These are phyloP conservation scores for Yamadazyma taylorii DNA, from an alignment of 1,139 yeast genomes.

Conservation along the genomic window DNA sequence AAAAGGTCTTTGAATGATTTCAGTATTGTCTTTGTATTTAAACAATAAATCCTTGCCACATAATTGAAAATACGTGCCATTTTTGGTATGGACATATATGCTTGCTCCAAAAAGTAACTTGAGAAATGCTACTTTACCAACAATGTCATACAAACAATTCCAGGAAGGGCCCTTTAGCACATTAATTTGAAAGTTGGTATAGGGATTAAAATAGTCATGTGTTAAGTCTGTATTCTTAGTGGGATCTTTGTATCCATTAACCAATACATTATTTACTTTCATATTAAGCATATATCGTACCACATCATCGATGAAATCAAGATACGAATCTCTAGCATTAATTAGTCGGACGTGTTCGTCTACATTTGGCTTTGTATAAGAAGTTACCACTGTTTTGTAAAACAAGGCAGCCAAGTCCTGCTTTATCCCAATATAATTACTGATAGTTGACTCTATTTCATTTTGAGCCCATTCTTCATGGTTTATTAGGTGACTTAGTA, in stretches of 20 bases:
- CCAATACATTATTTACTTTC: constrained; percentile 23
- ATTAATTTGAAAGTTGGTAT: constrained; percentile 26
- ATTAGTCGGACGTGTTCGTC: constrained; percentile 2
- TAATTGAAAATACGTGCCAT: constrained; percentile 25
- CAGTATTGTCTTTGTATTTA: background rate
- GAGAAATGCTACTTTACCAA: constrained; percentile 35
- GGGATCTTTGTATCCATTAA: constrained; percentile 28
- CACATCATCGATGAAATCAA: constrained; percentile 28
- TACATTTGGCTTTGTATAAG: background rate
- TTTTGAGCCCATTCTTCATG: background rate
- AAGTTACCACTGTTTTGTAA: background rate
- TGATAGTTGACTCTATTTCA: too few species aligned
- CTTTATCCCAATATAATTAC: background rate
- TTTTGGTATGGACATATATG: constrained; percentile 20
- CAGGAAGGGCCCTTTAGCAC: constrained; percentile 37
- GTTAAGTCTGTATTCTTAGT: constrained; percentile 14
- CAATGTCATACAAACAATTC: constrained; percentile 27
- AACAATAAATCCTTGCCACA: constrained; percentile 30
- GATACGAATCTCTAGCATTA: constrained; percentile 13
- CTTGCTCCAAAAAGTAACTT: constrained; percentile 29
- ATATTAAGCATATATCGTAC: constrained; percentile 18
- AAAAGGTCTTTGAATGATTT: constrained; percentile 2
- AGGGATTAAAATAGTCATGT: constrained; percentile 19
- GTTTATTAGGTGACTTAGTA: background rate
- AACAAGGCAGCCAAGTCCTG: background rate